Percentiles rank a stretch among this genome's conserved stretches.
These are phyloP conservation scores for Sphenostylis stenocarpa DNA, from an alignment of 306 rosid genomes.

Conservation along the genomic window DNA sequence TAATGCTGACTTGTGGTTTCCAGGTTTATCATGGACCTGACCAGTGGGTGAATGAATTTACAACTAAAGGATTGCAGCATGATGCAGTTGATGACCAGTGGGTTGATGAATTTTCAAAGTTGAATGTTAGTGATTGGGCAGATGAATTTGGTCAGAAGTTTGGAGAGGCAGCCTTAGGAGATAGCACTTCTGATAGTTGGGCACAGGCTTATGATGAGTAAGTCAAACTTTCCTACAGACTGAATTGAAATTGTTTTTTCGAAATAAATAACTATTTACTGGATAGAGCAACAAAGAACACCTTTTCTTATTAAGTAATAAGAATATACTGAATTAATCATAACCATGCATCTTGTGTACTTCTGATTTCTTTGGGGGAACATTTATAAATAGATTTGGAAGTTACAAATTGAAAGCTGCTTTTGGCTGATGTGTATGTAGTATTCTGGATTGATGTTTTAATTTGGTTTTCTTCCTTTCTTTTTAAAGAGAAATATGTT, in stretches of 20 bases:
- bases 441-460: neutral
- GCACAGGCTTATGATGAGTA: slow-evolving; percentile 88
- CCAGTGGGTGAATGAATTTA: slow-evolving; percentile 87
- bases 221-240: slow-evolving; percentile 37
- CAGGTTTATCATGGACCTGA: slow-evolving; percentile 65
- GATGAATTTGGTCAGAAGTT: slow-evolving; percentile 87
- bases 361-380: neutral
- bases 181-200: slow-evolving; percentile 69
- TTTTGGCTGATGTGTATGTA: slow-evolving; percentile 22
- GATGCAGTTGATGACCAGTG: slow-evolving; percentile 72
- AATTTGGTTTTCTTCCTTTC: slow-evolving; percentile 10
- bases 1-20: slow-evolving; percentile 39
- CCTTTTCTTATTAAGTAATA: neutral
- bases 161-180: slow-evolving; percentile 72
- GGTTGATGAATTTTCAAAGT: slow-evolving; percentile 89
- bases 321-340: neutral
- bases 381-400: neutral
- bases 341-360: neutral
- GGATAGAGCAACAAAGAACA: neutral
- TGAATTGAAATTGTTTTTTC: neutral
- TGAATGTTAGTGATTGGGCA: slow-evolving; percentile 85
- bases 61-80: slow-evolving; percentile 47
- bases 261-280: neutral
- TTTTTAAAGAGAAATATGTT: neutral
- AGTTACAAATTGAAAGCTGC: neutral